Evolutionary conservation across 768 basidiomycete species (phyloP), one percentile per base, ranked within the genome.

Genomic region (Xerocomellus intermedius): DNA sequence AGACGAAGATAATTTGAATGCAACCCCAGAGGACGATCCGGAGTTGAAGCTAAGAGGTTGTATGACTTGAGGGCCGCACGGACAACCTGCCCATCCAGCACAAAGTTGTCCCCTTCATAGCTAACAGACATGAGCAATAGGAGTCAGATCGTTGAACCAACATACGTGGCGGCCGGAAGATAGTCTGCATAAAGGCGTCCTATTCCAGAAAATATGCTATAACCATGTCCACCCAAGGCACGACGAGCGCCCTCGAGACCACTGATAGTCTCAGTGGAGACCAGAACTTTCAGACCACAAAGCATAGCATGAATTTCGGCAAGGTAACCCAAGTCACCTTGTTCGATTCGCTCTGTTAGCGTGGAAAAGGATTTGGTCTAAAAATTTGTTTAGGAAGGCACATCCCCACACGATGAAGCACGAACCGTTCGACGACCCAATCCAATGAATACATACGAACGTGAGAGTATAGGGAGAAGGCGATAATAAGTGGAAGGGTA

Each of bases 31-130:
- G 59, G 55, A 28, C 36, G 52, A 16, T 35, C 33, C 1, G 60
- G 43, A 19, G 44, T 16, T 16, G 52, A 55, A 14, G 79, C 75
- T 0, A 82, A 82, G 1, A 80, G 78, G 16, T 64, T 58, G 62
- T 78, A 79, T 0, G 85, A 77, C 60, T 89, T 91, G 28, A 88
- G 69, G 3, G 86, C 86, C 0, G 86, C 82, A 22, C 87, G 81
- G 33, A 87, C 82, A 33, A 89, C 87, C 69, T 91, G 89, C 45
- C 82, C 77, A 59, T 88, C 85, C 12, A 91, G 77, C 6, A 90
- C 85, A 56, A 80, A 90, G 64, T 91, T 91, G 63, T 91, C 89
- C 14, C 89, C 88, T 72, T 91, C 89, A 58, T 81, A 89, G 3
- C 86, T 87, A 56, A 7, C 0, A 41, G 10, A 32, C 17, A 32